phyloP scores from a whole-genome alignment of 1,284 basidiomycete genomes.

The Lignosus rhinocerotis region DNA sequence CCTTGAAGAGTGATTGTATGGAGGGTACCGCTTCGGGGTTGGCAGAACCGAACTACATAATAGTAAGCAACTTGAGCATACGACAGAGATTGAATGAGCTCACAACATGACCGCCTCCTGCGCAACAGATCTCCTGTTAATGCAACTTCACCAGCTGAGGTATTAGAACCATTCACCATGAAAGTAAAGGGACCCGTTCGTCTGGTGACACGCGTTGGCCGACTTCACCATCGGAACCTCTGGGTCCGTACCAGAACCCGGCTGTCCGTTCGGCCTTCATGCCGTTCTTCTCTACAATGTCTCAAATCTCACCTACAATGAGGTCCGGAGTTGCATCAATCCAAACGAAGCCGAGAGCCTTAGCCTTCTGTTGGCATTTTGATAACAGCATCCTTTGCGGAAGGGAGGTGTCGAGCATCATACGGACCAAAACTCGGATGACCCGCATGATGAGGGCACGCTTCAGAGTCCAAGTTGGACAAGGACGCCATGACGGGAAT shows the following conservation, averaged over 20 bases:
- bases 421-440: slow-evolving; percentile 26
- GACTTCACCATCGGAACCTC: slow-evolving; percentile 17
- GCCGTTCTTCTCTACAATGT: slow-evolving; percentile 17
- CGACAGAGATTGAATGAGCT: background rate
- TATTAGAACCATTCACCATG: slow-evolving; percentile 49
- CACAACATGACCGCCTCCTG: slow-evolving; percentile 25
- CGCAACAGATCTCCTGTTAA: background rate
- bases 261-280: slow-evolving; percentile 9
- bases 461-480: slow-evolving; percentile 33
- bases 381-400: background rate
- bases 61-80: background rate
- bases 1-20: slow-evolving; percentile 4
- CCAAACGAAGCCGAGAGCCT: slow-evolving; percentile 13
- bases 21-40: slow-evolving; percentile 35
- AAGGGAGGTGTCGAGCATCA: slow-evolving; percentile 3
- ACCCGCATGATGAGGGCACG: slow-evolving; percentile 40
- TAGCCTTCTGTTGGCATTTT: background rate
- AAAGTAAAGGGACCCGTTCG: slow-evolving; percentile 52
- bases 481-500: slow-evolving; percentile 26
- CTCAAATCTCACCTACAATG: slow-evolving; percentile 17
- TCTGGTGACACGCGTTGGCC: slow-evolving; percentile 40
- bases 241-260: slow-evolving; percentile 21
- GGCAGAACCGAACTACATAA: slow-evolving; percentile 28
- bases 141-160: background rate
- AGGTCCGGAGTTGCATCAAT: slow-evolving; percentile 15